phyloP scores from a whole-genome alignment of 371 early-diverging fungal genomes.

The Circinella umbellata region DNA sequence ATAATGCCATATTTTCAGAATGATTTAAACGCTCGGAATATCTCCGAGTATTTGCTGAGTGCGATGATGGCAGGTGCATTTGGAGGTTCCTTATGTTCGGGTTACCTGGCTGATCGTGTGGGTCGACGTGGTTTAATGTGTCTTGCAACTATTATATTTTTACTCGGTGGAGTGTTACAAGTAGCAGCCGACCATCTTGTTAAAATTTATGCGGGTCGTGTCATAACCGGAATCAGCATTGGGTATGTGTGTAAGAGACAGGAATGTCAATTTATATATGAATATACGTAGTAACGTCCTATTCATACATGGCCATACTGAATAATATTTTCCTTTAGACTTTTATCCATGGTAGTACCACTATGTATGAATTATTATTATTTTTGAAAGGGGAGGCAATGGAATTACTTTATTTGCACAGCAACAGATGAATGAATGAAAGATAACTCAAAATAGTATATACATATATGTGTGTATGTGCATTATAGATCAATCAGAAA shows the following conservation, averaged over 20 bases:
- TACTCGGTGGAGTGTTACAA: slow-evolving; percentile 78
- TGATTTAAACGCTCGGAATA: slow-evolving; percentile 33
- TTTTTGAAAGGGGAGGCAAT: background rate
- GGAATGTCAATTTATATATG: too few relatives aligned
- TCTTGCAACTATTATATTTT: slow-evolving; percentile 71
- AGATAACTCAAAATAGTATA: too few relatives aligned
- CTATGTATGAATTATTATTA: slow-evolving; percentile 55
- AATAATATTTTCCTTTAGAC: slow-evolving; percentile 38
- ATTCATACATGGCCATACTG: background rate
- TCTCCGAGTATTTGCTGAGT: slow-evolving; percentile 63
- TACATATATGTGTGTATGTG: too few relatives aligned
- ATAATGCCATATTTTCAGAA: slow-evolving; percentile 46
- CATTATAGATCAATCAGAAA: slow-evolving; percentile 78
- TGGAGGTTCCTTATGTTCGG: slow-evolving; percentile 65
- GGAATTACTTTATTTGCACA: too few relatives aligned
- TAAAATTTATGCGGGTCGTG: slow-evolving; percentile 76
- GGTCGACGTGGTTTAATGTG: slow-evolving; percentile 82
- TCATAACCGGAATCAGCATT: slow-evolving; percentile 81
- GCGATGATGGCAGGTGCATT: slow-evolving; percentile 75
- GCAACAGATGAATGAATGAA: too few relatives aligned
- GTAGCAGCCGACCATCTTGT: slow-evolving; percentile 55
- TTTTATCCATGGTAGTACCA: slow-evolving; percentile 85
- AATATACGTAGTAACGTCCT: background rate
- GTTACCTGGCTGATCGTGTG: slow-evolving; percentile 70
- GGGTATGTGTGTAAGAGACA: slow-evolving; percentile 61